Conservation (phyloP, 2,329 filamentous ascomycete species). For the Dendryphion nanum region DNA sequence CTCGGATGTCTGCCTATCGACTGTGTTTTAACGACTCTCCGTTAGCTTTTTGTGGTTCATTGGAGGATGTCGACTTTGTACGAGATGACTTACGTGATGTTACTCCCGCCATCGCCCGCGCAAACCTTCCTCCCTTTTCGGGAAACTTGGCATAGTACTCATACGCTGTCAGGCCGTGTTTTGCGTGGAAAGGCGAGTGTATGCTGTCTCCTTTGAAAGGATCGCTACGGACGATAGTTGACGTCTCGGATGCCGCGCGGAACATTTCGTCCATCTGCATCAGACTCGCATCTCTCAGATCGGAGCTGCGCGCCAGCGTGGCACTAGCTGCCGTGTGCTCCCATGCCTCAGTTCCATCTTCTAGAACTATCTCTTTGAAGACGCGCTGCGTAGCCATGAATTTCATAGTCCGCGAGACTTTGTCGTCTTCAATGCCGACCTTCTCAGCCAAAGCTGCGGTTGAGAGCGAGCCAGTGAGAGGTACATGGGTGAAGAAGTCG, state of each 20-base stretch:
- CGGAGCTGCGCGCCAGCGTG: constrained; percentile 7
- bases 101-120: constrained; percentile 27
- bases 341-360: constrained; percentile 4
- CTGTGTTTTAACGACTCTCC: constrained; percentile 5
- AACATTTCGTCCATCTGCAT: constrained; percentile 16
- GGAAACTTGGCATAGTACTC: constrained; percentile 26
- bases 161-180: constrained; percentile 21
- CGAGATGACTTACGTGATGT: constrained; percentile 13
- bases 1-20: constrained; percentile 14
- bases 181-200: constrained; percentile 13
- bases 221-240: constrained; percentile 6
- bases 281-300: constrained; percentile 10
- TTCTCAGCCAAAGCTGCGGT: constrained; percentile 7
- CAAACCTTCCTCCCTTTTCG: constrained; percentile 23
- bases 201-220: constrained; percentile 7
- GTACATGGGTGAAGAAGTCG: constrained; percentile 8
- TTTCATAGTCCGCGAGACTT: constrained; percentile 2
- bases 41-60: not conserved
- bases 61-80: not conserved
- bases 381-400: constrained; percentile 7
- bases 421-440: constrained; percentile 6
- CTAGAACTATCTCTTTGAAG: constrained; percentile 4
- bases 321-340: constrained; percentile 11
- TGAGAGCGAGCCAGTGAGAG: not conserved
- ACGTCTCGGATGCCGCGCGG: constrained; percentile 21